These are phyloP conservation scores for Volvariella volvacea DNA, from an alignment of 1,284 basidiomycete species.

Conservation along the genomic window DNA sequence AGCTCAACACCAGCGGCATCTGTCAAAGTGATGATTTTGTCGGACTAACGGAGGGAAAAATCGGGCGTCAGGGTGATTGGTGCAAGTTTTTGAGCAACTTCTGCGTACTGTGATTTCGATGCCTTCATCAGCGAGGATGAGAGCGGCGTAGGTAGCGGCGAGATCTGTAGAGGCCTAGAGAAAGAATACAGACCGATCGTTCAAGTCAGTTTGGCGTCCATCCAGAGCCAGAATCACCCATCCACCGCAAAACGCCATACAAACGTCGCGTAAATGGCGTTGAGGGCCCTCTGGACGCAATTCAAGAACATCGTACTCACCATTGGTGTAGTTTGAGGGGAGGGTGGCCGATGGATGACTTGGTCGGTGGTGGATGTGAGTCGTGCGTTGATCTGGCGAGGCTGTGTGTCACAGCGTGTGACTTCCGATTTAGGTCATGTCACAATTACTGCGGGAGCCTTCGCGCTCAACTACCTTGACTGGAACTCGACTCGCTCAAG, in stretches of 20 bases:
- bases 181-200: slow-evolving; percentile 17
- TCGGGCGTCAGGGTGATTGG: too few relatives aligned
- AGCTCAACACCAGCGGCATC: slow-evolving; percentile 80
- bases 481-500: too few relatives aligned
- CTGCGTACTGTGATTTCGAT: slow-evolving; percentile 93
- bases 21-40: slow-evolving; percentile 86
- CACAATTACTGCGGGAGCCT: too few relatives aligned
- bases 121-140: slow-evolving; percentile 95
- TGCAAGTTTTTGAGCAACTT: neutral
- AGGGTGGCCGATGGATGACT: too few relatives aligned
- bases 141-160: slow-evolving; percentile 86
- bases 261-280: slow-evolving; percentile 7
- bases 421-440: too few relatives aligned
- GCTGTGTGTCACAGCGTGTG: too few relatives aligned
- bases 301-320: too few relatives aligned
- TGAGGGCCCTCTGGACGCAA: neutral
- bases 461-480: too few relatives aligned
- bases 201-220: slow-evolving; percentile 11
- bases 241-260: slow-evolving; percentile 15
- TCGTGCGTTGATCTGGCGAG: too few relatives aligned
- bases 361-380: too few relatives aligned
- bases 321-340: too few relatives aligned
- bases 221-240: slow-evolving; percentile 14
- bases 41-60: slow-evolving; percentile 48
- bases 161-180: slow-evolving; percentile 61